These are phyloP conservation scores for Rhizopus microsporus DNA, from an alignment of 371 early-diverging fungal species.

Conservation along the genomic window DNA sequence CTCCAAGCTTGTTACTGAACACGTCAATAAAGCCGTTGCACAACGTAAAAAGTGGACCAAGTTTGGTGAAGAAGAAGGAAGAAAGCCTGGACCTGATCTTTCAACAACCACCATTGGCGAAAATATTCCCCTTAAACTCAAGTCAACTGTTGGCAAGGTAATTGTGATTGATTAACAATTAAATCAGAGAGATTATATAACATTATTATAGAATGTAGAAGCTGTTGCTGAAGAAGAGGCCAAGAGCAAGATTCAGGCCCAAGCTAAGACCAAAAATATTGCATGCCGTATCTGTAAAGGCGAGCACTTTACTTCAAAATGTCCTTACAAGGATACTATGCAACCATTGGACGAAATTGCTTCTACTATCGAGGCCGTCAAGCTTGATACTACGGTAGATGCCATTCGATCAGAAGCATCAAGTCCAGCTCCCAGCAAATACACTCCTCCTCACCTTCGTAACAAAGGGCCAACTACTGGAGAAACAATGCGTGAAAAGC, in stretches of 20 bases:
- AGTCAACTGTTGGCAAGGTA: slow-evolving; percentile 60
- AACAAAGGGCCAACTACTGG: slow-evolving; percentile 48
- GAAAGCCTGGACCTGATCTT: slow-evolving; percentile 82
- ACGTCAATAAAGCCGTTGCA: slow-evolving; percentile 90
- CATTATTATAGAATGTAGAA: slow-evolving; percentile 40
- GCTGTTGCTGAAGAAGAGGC: slow-evolving; percentile 63
- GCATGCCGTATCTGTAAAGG: slow-evolving; percentile 96
- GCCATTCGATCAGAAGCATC: slow-evolving; percentile 26
- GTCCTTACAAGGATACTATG: slow-evolving; percentile 96
- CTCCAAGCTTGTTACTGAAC: slow-evolving; percentile 75
- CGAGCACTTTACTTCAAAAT: slow-evolving; percentile 94
- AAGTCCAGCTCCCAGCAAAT: slow-evolving; percentile 57
- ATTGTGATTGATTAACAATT: background rate
- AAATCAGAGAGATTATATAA: background rate
- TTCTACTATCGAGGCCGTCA: slow-evolving; percentile 46
- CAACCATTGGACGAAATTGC: slow-evolving; percentile 68
- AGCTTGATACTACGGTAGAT: slow-evolving; percentile 30
- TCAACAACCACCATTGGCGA: slow-evolving; percentile 91
- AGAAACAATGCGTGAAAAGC: slow-evolving; percentile 58
- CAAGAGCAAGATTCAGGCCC: slow-evolving; percentile 40
- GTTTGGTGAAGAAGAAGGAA: slow-evolving; percentile 77
- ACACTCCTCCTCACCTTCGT: slow-evolving; percentile 87
- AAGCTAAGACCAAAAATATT: slow-evolving; percentile 79
- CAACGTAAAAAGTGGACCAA: slow-evolving; percentile 87
- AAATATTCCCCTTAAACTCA: slow-evolving; percentile 84